A percentile compares a stretch with the other conserved stretches of the same genome.
These are phyloP conservation scores for Fusarium sp. DNA, from an alignment of 2,329 filamentous ascomycete species.

Conservation along the genomic window DNA sequence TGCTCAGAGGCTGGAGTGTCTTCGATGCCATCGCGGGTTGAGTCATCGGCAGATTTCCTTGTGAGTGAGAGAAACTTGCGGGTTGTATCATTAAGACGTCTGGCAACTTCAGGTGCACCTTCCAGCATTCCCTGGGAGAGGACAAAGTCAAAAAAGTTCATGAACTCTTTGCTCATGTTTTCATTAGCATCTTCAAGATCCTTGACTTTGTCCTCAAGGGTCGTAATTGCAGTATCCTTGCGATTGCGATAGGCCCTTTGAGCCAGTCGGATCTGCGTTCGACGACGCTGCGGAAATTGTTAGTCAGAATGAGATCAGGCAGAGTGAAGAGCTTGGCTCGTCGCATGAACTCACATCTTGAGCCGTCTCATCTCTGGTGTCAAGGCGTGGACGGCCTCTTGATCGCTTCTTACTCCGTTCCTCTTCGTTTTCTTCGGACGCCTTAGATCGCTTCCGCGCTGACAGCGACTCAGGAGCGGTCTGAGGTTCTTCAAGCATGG, in stretches of 20 bases:
- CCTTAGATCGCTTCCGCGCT: constrained; percentile 39
- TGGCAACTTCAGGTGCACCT: constrained; percentile 64
- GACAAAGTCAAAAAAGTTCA: constrained; percentile 71
- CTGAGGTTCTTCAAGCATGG: constrained; percentile 21
- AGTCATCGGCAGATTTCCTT: constrained; percentile 54
- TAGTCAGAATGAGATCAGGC: constrained; percentile 21
- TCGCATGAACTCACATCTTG: constrained; percentile 70
- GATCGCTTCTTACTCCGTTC: constrained; percentile 66
- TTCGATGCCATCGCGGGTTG: constrained; percentile 5
- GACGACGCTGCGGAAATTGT: constrained; percentile 67
- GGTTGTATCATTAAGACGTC: constrained; percentile 64
- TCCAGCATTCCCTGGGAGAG: constrained; percentile 66
- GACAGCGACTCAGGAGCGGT: neutral
- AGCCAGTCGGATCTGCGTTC: constrained; percentile 87
- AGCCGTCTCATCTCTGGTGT: constrained; percentile 80
- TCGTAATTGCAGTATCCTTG: constrained; percentile 83
- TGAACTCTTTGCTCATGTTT: constrained; percentile 78
- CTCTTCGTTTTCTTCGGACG: constrained; percentile 44
- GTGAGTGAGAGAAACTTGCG: constrained; percentile 67
- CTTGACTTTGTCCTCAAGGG: constrained; percentile 75
- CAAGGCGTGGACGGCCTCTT: constrained; percentile 77
- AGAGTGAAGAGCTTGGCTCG: neutral
- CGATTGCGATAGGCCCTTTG: constrained; percentile 86
- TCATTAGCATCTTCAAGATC: constrained; percentile 75
- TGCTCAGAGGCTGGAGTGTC: neutral